Conservation (phyloP, 768 basidiomycete genomes). For the Roridomyces roridus region DNA sequence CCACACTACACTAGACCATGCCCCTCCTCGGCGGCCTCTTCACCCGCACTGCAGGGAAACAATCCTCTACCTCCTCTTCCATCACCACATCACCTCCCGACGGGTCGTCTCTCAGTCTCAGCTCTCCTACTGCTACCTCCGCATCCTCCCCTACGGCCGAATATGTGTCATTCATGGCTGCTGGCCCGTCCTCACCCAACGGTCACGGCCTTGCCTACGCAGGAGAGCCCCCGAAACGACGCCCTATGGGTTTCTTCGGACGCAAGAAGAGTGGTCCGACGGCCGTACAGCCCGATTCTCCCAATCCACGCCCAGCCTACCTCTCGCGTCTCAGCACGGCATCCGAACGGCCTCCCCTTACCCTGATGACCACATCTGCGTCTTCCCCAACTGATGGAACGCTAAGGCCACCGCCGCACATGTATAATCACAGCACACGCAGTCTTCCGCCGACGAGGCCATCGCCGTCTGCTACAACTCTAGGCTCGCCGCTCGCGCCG, state of each 20-base stretch:
- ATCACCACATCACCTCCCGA: not conserved
- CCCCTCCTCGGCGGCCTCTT: slow-evolving; percentile 26
- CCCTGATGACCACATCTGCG: not conserved
- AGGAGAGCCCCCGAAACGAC: not conserved
- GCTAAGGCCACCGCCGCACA: not conserved
- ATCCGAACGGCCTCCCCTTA: not conserved
- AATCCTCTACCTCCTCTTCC: not conserved
- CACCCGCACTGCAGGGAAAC: slow-evolving; percentile 6
- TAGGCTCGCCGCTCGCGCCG: slow-evolving; percentile 11
- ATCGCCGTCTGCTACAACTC: not conserved
- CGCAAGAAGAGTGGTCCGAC: slow-evolving; percentile 8
- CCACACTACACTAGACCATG: too few relatives aligned
- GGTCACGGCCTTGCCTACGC: slow-evolving; percentile 20
- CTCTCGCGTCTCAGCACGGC: slow-evolving; percentile 15
- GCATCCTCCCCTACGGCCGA: slow-evolving; percentile 5
- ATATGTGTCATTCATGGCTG: slow-evolving; percentile 14
- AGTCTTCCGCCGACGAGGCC: slow-evolving; percentile 5
- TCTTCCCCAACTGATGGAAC: too few relatives aligned
- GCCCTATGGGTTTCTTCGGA: slow-evolving; percentile 15
- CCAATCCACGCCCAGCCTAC: slow-evolving; percentile 1
- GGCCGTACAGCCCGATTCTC: not conserved
- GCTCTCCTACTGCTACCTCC: not conserved
- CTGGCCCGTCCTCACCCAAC: slow-evolving; percentile 15
- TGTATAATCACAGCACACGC: slow-evolving; percentile 4
- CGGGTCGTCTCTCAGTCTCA: not conserved